Base-by-base conservation (phyloP, 2,329 filamentous ascomycete genomes). In the Aspergillus sp. region DNA sequence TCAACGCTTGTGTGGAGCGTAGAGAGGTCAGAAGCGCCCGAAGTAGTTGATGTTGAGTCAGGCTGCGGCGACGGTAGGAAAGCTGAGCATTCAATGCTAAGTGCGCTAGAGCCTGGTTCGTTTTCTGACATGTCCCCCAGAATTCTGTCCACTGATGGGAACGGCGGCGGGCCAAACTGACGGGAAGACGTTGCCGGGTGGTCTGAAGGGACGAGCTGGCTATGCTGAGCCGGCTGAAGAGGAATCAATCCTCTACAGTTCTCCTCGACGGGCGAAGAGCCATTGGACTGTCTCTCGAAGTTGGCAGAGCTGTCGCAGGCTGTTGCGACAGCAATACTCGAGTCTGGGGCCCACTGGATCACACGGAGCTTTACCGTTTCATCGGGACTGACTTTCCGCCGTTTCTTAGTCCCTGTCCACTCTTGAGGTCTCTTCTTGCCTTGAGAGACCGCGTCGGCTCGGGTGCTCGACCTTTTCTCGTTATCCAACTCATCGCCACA, bases 301-400 rank as follows among this genome's bases (percentile, higher is more conserved):
- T 40, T 13, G 36, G 36, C 36, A 40, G 36, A 40, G 16, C 29
- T 32, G 29, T 32, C 29, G 13, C 29, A 32, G 29, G 29, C 29
- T 32, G 31, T 17, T 48, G 17, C 16, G 23, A 17, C 17, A 41
- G 20, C 6, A 41, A 14, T 48, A 32, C 20, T 14, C 29, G 47
- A 43, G 19, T 43, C 20, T 44, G 47, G 47, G 36, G 36, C 47
- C 47, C 47, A 49, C 16, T 43, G 23, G 25, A 49, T 44, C 17
- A 49, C 40, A 25, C 40, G 47, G 29, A 49, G 25, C 21, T 20
- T 40, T 40, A 13, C 36, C 10, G 36, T 17, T 13, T 40, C 36
- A 40, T 17, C 36, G 36, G 10, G 36, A 40, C 16, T 17, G 36
- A 17, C 16, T 40, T 40, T 40, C 16, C 16, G 36, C 36, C 36